phyloP scores from a whole-genome alignment of 2,329 filamentous ascomycete species.

The Ascochyta clinopodiicola region DNA sequence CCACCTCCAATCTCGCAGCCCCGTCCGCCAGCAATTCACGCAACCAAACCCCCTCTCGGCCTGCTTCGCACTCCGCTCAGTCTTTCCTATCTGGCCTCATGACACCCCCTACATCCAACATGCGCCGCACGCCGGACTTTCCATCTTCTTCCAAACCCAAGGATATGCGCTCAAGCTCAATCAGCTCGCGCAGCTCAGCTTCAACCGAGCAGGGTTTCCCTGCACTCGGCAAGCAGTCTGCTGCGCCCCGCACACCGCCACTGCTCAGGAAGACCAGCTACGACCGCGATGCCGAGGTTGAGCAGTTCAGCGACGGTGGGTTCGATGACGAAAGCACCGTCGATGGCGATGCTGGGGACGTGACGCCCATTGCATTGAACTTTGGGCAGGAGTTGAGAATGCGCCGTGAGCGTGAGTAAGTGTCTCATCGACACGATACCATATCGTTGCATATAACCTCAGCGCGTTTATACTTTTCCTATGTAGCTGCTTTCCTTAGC shows the following conservation, averaged over 20 bases:
- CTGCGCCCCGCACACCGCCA: constrained; percentile 57
- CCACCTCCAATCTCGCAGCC: constrained; percentile 54
- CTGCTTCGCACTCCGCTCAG: constrained; percentile 57
- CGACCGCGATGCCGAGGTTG: constrained; percentile 64
- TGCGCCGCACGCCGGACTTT: constrained; percentile 66
- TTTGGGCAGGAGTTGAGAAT: constrained; percentile 39
- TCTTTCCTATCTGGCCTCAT: constrained; percentile 79
- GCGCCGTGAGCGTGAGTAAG: constrained; percentile 13
- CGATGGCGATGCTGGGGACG: constrained; percentile 49
- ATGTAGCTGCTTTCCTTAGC: constrained; percentile 13
- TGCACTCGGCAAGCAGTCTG: constrained; percentile 34
- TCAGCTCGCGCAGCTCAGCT: constrained; percentile 32
- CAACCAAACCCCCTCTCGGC: constrained; percentile 43
- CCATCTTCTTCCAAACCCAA: constrained; percentile 40
- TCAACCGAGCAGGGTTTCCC: constrained; percentile 42
- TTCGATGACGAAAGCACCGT: constrained; percentile 60
- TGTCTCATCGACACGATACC: neutral
- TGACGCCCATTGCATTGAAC: constrained; percentile 43
- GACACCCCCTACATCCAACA: constrained; percentile 82
- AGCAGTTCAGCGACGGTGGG: constrained; percentile 54
- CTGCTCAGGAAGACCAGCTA: constrained; percentile 63
- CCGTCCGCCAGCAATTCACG: constrained; percentile 39
- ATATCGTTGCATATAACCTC: neutral
- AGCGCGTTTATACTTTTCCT: constrained; percentile 3
- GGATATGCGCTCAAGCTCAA: constrained; percentile 36